Evolutionary conservation across 2,329 filamentous ascomycete genomes (phyloP), one percentile per base, ranked within the genome.

Genomic region (Clarireedia monteithiana): DNA sequence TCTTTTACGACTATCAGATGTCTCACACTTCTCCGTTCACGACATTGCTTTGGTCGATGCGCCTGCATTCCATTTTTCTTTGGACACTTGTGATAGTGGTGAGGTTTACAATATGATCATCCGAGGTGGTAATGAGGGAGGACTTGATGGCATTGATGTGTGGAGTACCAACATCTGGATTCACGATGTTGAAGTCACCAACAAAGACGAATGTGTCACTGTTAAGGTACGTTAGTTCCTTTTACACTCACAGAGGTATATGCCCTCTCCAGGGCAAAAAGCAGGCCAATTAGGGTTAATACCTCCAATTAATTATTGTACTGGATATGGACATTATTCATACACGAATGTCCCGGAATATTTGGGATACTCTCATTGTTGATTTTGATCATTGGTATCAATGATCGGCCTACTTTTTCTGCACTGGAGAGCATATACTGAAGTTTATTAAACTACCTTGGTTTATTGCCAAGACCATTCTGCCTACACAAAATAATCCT

Each of bases 151-250:
- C 4, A 73, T 82, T 56, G 77, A 82, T 64, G 72, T 82, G 2
- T 79, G 73, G 69, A 73, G 74, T n/a, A 73, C 66, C 46, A 81
- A 83, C 62, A 74, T 82, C 53, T 80, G 76, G 75, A 70, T 82
- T 54, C 80, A 83, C 63, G 80, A 84, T 65, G 71, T 83, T 40
- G 77, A 77, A 70, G 79, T 83, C 5, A 81, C 80, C 27, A 83
- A 83, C 73, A 82, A 81, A 66, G 79, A 83, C 63, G 80, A 83
- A 63, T 82, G 79, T 65, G 77, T 82, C 0, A 82, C 79, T 2
- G 75, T 81, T 57, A 82, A 79, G 57, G 58, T 58, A 55, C 77
- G 53, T 39, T 42, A 38, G 45, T 10, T 23, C n/a, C 30, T 42
- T 20, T 42, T 42, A 17, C 15, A 7, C 15, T 42, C 17, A 42